phyloP scores from a whole-genome alignment of 2,329 filamentous ascomycete species.

The Chrysoporthe puriensis region DNA sequence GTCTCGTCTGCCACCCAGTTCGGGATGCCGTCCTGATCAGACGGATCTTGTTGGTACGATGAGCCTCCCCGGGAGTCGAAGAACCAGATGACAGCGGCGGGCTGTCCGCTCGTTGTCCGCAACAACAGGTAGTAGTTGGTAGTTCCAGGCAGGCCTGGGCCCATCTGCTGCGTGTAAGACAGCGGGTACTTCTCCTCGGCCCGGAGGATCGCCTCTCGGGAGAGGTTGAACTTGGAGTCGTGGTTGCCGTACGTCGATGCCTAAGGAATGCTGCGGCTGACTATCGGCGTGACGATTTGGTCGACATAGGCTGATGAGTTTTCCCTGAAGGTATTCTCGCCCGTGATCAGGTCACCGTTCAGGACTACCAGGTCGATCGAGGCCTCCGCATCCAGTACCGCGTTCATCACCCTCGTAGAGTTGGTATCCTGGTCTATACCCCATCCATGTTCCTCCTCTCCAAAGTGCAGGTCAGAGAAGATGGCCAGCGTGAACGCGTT shows the following conservation, averaged over 20 bases:
- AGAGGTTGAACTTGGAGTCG: constrained; percentile 64
- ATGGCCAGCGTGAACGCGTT: constrained; percentile 39
- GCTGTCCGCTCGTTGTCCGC: not conserved
- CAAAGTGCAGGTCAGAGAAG: constrained; percentile 61
- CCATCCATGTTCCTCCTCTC: constrained; percentile 48
- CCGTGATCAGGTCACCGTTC: constrained; percentile 73
- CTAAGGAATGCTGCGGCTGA: constrained; percentile 60
- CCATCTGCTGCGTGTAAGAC: constrained; percentile 41
- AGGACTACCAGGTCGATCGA: constrained; percentile 65
- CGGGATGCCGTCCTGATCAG: constrained; percentile 41
- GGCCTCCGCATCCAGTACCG: constrained; percentile 59
- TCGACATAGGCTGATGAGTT: constrained; percentile 64
- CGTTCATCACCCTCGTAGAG: constrained; percentile 59
- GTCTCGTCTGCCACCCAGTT: constrained; percentile 52
- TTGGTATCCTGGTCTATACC: constrained; percentile 57
- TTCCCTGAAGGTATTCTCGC: constrained; percentile 61
- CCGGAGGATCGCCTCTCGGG: constrained; percentile 43
- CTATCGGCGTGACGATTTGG: constrained; percentile 60
- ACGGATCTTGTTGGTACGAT: constrained; percentile 46
- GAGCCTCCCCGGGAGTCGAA: constrained; percentile 69
- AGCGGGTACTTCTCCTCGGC: constrained; percentile 39
- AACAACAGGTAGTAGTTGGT: constrained; percentile 55
- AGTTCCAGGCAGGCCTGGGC: constrained; percentile 41
- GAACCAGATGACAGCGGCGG: constrained; percentile 64
- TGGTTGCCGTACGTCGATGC: constrained; percentile 75